Percentiles rank a stretch among this genome's conserved stretches.
Conservation (phyloP, 371 early-diverging fungal species). For the Blastocladiella emersonii region DNA sequence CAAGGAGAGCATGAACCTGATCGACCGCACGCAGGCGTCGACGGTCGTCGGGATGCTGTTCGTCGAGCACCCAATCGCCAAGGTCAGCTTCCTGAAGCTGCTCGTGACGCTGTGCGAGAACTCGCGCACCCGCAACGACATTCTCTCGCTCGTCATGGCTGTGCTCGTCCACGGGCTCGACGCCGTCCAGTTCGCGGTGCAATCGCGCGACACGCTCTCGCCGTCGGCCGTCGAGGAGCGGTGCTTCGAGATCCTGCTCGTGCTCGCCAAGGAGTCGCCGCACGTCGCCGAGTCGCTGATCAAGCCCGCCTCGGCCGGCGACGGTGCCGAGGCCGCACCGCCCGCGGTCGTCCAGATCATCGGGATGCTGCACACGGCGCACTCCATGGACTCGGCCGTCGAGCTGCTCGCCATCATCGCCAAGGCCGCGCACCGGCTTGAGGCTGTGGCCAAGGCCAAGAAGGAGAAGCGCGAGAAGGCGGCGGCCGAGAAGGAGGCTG, state of each 20-base stretch:
- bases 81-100: constrained; percentile 50
- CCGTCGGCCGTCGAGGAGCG: constrained; percentile 11
- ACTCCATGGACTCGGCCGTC: neutral
- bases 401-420: neutral
- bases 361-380: neutral
- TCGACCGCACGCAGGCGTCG: constrained; percentile 66
- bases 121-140: constrained; percentile 64
- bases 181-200: constrained; percentile 22
- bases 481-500: too few species aligned
- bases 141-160: constrained; percentile 51
- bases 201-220: constrained; percentile 3
- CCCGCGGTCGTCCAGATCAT: neutral
- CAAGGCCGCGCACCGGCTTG: neutral
- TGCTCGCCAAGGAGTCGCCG: constrained; percentile 11
- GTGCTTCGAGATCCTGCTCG: constrained; percentile 19
- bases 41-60: constrained; percentile 72
- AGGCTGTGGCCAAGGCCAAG: too few species aligned
- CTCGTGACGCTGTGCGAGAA: constrained; percentile 83
- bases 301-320: neutral
- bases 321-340: neutral
- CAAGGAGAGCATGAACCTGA: constrained; percentile 55
- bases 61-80: constrained; percentile 57
- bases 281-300: neutral
- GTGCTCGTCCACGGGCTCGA: constrained; percentile 10
- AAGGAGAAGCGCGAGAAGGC: too few species aligned